Evolutionary conservation across 2,329 filamentous ascomycete genomes (phyloP).

Genomic region (Scedosporium apiospermum): DNA sequence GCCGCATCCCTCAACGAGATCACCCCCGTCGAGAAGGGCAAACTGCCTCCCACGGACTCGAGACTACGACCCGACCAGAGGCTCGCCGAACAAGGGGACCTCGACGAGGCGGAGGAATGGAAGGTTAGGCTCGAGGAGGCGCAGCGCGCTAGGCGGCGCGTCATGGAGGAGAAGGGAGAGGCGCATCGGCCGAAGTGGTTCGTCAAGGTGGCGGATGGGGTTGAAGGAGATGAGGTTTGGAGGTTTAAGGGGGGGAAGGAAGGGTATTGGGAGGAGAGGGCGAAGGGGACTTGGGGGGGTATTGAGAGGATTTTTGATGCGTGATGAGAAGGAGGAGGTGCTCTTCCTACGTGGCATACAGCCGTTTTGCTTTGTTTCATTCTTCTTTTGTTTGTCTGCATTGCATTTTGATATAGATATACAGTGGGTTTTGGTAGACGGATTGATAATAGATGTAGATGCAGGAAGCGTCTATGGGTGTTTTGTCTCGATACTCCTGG

Average conservation of each 20-base stretch:
- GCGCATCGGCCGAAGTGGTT: slow-evolving; percentile 78
- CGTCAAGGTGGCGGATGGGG: slow-evolving; percentile 51
- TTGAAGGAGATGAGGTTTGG: slow-evolving; percentile 60
- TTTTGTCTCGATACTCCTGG: too few species aligned
- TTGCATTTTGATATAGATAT: too few species aligned
- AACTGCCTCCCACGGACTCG: slow-evolving; percentile 72
- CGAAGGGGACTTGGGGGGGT: slow-evolving; percentile 54
- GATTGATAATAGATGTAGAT: too few species aligned
- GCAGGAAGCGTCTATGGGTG: too few species aligned
- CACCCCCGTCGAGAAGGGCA: slow-evolving; percentile 65
- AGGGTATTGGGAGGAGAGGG: slow-evolving; percentile 87
- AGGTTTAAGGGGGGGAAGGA: slow-evolving; percentile 71
- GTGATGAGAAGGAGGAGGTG: background rate
- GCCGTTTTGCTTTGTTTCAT: too few species aligned
- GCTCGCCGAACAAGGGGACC: slow-evolving; percentile 68
- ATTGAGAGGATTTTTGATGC: slow-evolving; percentile 40
- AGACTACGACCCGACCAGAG: slow-evolving; percentile 81
- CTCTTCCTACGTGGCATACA: too few species aligned
- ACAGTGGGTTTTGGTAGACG: too few species aligned
- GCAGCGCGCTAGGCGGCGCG: slow-evolving; percentile 65
- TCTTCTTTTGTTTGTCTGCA: too few species aligned
- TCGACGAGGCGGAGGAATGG: slow-evolving; percentile 74
- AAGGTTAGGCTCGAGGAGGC: slow-evolving; percentile 81
- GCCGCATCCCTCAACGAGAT: slow-evolving; percentile 82
- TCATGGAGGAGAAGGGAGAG: slow-evolving; percentile 67